Evolutionary conservation across 2,329 filamentous ascomycete species (phyloP).

Genomic region (Daldinia eschscholtzii): DNA sequence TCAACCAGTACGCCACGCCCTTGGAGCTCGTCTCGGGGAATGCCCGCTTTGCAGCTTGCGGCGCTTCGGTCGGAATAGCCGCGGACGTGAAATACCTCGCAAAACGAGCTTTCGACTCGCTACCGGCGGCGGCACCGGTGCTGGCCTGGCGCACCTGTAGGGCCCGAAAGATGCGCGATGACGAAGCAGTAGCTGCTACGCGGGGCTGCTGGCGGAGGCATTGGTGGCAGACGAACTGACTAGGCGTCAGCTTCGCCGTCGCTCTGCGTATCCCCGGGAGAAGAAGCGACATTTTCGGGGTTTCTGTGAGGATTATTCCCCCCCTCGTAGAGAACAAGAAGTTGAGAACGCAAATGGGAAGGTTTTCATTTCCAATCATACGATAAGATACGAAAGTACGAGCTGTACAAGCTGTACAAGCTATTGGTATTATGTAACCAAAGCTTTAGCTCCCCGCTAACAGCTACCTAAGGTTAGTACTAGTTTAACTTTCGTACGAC

Average conservation of each 20-base stretch:
- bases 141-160: conserved; percentile 41
- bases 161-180: conserved; percentile 57
- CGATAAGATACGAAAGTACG: conserved; percentile 25
- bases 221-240: conserved; percentile 63
- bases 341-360: conserved; percentile 34
- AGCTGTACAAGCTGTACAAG: not conserved
- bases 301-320: conserved; percentile 15
- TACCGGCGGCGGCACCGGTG: not conserved
- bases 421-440: conserved; percentile 2
- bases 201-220: conserved; percentile 54
- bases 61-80: conserved; percentile 26
- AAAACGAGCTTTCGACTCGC: conserved; percentile 45
- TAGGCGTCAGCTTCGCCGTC: conserved; percentile 55
- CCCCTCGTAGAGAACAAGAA: conserved; percentile 12
- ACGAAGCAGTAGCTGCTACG: conserved; percentile 31
- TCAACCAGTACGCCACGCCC: conserved; percentile 88
- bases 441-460: not conserved
- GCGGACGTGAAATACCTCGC: conserved; percentile 45
- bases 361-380: conserved; percentile 44
- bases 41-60: conserved; percentile 53
- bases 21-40: conserved; percentile 77
- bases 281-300: conserved; percentile 57
- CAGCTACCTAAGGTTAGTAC: not conserved
- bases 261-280: conserved; percentile 59
- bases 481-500: not conserved